These are phyloP conservation scores for Nigrospora osmanthi DNA, from an alignment of 2,329 filamentous ascomycete species.

Conservation along the genomic window DNA sequence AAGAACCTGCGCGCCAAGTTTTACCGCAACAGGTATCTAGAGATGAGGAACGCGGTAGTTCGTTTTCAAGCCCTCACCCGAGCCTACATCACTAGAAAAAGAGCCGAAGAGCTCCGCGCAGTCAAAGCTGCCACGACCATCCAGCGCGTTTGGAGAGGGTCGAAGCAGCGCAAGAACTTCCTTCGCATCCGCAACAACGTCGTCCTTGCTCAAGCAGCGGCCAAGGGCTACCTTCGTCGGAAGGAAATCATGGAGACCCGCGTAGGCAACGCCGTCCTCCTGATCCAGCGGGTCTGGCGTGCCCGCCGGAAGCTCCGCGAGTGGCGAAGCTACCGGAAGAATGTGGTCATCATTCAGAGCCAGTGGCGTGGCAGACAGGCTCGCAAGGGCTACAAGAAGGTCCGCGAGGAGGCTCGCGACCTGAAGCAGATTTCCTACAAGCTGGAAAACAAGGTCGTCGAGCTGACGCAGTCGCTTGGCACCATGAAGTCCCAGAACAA, in stretches of 20 bases:
- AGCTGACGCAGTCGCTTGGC: conserved; percentile 88
- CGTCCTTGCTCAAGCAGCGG: conserved; percentile 79
- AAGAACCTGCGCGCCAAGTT: conserved; percentile 97
- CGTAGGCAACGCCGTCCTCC: conserved; percentile 80
- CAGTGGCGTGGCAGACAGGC: conserved; percentile 83
- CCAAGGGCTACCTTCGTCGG: conserved; percentile 86
- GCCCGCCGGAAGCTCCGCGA: conserved; percentile 67
- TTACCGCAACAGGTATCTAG: conserved; percentile 84
- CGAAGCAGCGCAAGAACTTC: conserved; percentile 81
- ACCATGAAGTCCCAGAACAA: conserved; percentile 95
- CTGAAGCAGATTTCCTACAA: conserved; percentile 99
- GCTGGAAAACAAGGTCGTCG: conserved; percentile 98
- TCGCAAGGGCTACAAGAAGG: conserved; percentile 76
- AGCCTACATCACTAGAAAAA: conserved; percentile 69
- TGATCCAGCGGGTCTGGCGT: conserved; percentile 88
- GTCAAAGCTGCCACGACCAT: conserved; percentile 88
- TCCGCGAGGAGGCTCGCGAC: conserved; percentile 93
- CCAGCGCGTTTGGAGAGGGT: conserved; percentile 88
- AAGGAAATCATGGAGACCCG: conserved; percentile 91
- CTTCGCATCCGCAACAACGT: conserved; percentile 72
- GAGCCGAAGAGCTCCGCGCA: conserved; percentile 72
- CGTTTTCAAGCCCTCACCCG: conserved; percentile 70
- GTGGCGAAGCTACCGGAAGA: conserved; percentile 85
- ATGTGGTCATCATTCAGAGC: conserved; percentile 84
- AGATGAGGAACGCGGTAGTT: conserved; percentile 75